A percentile compares a stretch with the other conserved stretches of the same genome.
Evolutionary conservation across 2,329 filamentous ascomycete genomes (phyloP).

Genomic region (Pseudogymnoascus sp.): DNA sequence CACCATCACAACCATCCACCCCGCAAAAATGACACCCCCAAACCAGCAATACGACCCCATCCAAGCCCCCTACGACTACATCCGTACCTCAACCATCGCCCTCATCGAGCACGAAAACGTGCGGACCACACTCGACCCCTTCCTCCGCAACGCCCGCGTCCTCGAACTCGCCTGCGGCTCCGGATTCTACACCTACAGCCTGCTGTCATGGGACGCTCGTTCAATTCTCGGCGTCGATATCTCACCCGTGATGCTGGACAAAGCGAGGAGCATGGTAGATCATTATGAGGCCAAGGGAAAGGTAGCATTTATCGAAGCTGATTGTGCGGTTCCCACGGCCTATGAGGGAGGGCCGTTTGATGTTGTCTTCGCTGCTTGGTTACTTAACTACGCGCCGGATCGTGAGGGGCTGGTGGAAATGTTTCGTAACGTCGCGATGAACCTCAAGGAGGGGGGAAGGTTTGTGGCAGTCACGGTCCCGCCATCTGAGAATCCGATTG

Average conservation of each 20-base stretch:
- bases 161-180: conserved; percentile 33
- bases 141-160: conserved; percentile 20
- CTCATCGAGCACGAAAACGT: conserved; percentile 20
- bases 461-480: conserved; percentile 27
- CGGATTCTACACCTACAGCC: conserved; percentile 28
- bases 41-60: conserved; percentile 19
- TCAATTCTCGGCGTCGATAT: conserved; percentile 31
- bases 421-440: conserved; percentile 29
- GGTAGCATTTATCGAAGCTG: conserved; percentile 18
- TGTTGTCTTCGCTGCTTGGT: conserved; percentile 30
- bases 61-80: conserved; percentile 18
- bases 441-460: conserved; percentile 29
- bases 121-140: conserved; percentile 15
- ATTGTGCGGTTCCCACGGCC: conserved; percentile 23
- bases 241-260: conserved; percentile 28
- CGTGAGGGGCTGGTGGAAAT: conserved; percentile 26
- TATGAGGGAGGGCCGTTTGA: conserved; percentile 27
- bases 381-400: conserved; percentile 31
- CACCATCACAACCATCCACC: no score
- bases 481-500: conserved; percentile 19
- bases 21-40: conserved; percentile 13
- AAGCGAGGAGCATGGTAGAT: conserved; percentile 17
- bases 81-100: conserved; percentile 16
- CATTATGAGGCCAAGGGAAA: neutral
- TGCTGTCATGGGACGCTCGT: conserved; percentile 29